These are phyloP conservation scores for Mortierella alpina DNA, from an alignment of 192 early-diverging fungal species.

Conservation along the genomic window DNA sequence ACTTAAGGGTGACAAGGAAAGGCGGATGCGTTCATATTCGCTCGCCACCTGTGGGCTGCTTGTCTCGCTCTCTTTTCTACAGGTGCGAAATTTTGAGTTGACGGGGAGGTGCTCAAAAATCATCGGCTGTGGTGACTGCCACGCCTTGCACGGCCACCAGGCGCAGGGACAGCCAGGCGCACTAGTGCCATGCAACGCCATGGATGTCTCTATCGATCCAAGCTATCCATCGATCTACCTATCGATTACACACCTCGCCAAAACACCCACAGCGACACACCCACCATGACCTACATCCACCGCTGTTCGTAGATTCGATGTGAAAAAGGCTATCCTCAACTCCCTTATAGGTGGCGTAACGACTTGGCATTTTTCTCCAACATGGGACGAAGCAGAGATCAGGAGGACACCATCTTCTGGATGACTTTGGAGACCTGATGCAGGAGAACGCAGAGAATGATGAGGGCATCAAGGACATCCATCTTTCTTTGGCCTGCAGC, in stretches of 20 bases:
- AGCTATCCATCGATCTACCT: slow-evolving; percentile 6
- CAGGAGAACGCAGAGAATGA: no score
- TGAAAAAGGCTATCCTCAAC: no score
- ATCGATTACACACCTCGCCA: background rate
- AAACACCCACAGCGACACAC: background rate
- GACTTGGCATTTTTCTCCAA: no score
- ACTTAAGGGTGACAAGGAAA: background rate
- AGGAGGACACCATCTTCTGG: background rate
- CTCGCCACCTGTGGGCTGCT: background rate
- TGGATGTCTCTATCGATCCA: background rate
- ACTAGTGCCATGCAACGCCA: background rate
- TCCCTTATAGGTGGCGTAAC: no score
- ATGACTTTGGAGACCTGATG: no score
- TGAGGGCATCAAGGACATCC: no score
- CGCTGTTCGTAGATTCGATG: no score
- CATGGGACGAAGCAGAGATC: background rate
- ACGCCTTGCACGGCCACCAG: background rate
- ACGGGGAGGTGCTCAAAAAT: background rate
- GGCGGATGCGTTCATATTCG: background rate
- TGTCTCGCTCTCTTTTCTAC: slow-evolving; percentile 42
- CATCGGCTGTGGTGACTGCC: background rate
- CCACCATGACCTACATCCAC: background rate
- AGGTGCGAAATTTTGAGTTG: slow-evolving; percentile 33
- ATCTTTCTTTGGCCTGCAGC: no score
- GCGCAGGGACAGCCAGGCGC: no score